Base-by-base conservation (phyloP, 768 basidiomycete genomes). In the Auriscalpium orientale region DNA sequence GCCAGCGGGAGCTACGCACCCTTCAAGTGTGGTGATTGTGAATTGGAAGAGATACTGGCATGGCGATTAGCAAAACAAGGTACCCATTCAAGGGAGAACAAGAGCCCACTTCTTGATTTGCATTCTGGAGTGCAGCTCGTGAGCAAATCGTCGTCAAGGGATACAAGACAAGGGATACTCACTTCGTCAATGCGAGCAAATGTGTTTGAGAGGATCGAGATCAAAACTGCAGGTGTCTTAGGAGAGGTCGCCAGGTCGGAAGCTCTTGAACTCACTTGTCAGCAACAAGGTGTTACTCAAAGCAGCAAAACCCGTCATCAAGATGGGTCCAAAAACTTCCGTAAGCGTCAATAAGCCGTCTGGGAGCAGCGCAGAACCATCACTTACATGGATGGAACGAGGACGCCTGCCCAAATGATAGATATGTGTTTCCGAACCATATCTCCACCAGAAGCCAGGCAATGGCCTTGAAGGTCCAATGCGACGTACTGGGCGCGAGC, bases 191-290 rank as follows among this genome's bases (percentile, higher is more conserved):
- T 93, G 50, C 80, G 75, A 2, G 89, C 88, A 56, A 91, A 92
- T 0, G 91, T 93, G 66, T 94, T 94, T 5, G 92, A 93, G 35
- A 97, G 71, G 48, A 95, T 90, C 8, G 91, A 94, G 57, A 95
- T 94, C 47, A 95, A 76, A 65, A 95, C 74, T 76, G 2, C 7
- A 8, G 18, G 9, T 2, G 22, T 18, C 1, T 18, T 43, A 28
- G 4, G 28, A 15, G 56, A 91, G 70, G 8, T n/a, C n/a, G 28
- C 28, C 28, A 28, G 28, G 28, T 28, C 2, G 28, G 4, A 28
- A 28, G 28, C 28, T 28, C 28, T 7, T 28, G 28, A 28, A 28
- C 85, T 60, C 56, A 89, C 89, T 92, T 4, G 90, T 91, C 56
- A 91, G 65, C 36, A 92, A 70, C 43, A 91, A 74, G 0, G 89